A percentile compares a stretch with the other conserved stretches of the same genome.
phyloP scores from a whole-genome alignment of 768 basidiomycete species.

The Phylloporus scabripes region DNA sequence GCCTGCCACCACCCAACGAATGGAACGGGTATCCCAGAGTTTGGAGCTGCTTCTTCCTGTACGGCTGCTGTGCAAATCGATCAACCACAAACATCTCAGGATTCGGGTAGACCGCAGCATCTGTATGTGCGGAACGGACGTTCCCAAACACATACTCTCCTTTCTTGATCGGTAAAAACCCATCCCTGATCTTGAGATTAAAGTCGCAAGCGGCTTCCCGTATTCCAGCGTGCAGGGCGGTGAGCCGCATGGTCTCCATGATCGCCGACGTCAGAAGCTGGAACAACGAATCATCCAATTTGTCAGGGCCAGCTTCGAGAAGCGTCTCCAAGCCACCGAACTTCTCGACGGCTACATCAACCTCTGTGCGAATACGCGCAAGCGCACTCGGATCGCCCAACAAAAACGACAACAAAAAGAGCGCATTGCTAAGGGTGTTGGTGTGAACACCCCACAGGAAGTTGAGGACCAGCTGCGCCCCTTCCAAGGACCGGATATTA shows the following conservation, averaged over 20 bases:
- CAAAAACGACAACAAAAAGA: slow-evolving; percentile 26
- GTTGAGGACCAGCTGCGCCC: slow-evolving; percentile 15
- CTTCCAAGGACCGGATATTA: slow-evolving; percentile 12
- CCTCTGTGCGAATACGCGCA: slow-evolving; percentile 41
- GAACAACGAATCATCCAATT: slow-evolving; percentile 18
- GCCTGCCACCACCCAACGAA: slow-evolving; percentile 15
- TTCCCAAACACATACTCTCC: slow-evolving; percentile 20
- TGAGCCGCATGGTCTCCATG: slow-evolving; percentile 26
- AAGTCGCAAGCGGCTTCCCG: slow-evolving; percentile 17
- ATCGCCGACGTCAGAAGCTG: slow-evolving; percentile 20
- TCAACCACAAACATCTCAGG: slow-evolving; percentile 14
- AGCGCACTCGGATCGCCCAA: slow-evolving; percentile 40
- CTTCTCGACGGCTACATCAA: slow-evolving; percentile 30
- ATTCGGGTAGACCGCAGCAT: slow-evolving; percentile 7
- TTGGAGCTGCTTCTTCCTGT: slow-evolving; percentile 10
- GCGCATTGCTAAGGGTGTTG: slow-evolving; percentile 18
- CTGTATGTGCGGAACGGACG: slow-evolving; percentile 14
- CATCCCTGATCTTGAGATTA: slow-evolving; percentile 5
- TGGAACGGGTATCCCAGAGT: slow-evolving; percentile 11
- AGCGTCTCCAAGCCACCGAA: slow-evolving; percentile 12
- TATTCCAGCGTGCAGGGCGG: slow-evolving; percentile 11
- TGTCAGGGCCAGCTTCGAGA: slow-evolving; percentile 6
- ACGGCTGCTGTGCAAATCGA: slow-evolving; percentile 16
- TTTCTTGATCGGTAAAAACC: slow-evolving; percentile 15
- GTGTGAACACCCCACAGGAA: slow-evolving; percentile 21